Evolutionary conservation across 1,284 basidiomycete species (phyloP).

Genomic region (Lentinula novae-zelandiae): DNA sequence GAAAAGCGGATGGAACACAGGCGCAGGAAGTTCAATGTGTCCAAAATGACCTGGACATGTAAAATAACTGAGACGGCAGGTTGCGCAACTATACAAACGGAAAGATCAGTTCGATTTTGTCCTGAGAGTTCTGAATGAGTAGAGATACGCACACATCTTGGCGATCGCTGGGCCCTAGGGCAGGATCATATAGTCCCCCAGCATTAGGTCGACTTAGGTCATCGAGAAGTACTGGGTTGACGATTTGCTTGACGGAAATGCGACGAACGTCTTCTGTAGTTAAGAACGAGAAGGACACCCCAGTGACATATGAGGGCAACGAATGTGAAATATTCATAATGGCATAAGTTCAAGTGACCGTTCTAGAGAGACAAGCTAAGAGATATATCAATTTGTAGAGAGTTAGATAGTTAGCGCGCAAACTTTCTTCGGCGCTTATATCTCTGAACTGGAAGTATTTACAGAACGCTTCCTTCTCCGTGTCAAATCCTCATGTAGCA

Average conservation of each 20-base stretch:
- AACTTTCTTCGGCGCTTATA: too few species aligned
- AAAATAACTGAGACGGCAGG: slow-evolving; percentile 90
- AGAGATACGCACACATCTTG: slow-evolving; percentile 77
- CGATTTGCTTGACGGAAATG: slow-evolving; percentile 96
- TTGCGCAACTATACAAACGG: slow-evolving; percentile 71
- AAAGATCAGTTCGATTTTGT: slow-evolving; percentile 9
- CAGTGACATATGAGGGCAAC: slow-evolving; percentile 79
- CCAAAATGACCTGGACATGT: slow-evolving; percentile 98
- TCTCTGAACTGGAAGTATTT: too few species aligned
- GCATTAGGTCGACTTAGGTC: slow-evolving; percentile 90
- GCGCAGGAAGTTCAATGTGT: slow-evolving; percentile 96
- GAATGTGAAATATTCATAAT: slow-evolving; percentile 93
- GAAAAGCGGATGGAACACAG: slow-evolving; percentile 97
- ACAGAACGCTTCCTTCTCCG: too few species aligned
- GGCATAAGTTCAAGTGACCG: not conserved
- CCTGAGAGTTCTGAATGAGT: not conserved
- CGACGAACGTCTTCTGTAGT: slow-evolving; percentile 87
- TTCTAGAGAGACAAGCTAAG: too few species aligned
- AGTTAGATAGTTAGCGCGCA: not conserved
- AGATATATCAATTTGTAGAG: not conserved
- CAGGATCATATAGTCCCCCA: slow-evolving; percentile 94
- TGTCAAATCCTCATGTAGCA: too few species aligned
- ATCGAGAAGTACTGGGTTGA: slow-evolving; percentile 92
- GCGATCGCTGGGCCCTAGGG: slow-evolving; percentile 86
- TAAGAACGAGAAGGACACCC: slow-evolving; percentile 94